A percentile compares a stretch with the other conserved stretches of the same genome.
phyloP scores from a whole-genome alignment of 2,329 filamentous ascomycete genomes.

The Mycocentrospora acerina region DNA sequence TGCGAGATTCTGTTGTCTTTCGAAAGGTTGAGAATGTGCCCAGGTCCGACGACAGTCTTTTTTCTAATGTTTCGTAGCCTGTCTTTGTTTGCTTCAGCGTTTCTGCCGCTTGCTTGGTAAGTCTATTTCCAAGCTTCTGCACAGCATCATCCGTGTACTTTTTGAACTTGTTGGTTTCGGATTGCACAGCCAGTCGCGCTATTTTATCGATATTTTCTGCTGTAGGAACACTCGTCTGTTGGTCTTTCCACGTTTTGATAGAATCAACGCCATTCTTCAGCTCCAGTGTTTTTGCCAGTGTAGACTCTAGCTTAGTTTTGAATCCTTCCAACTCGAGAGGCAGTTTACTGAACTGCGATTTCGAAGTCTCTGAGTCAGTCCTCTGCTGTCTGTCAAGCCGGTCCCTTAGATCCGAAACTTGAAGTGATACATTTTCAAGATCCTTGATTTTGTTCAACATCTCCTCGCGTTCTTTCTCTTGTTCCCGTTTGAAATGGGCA shows the following conservation, averaged over 20 bases:
- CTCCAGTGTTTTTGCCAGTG: not conserved
- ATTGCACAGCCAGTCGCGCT: no score
- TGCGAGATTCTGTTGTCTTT: not conserved
- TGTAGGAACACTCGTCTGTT: not conserved
- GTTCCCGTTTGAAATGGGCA: not conserved
- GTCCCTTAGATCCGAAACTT: not conserved
- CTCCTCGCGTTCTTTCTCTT: not conserved
- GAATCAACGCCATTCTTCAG: not conserved
- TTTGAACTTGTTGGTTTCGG: not conserved
- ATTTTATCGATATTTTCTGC: not conserved
- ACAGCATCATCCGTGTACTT: not conserved
- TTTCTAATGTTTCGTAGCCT: not conserved
- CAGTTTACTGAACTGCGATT: not conserved
- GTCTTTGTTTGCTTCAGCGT: not conserved
- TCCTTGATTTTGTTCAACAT: not conserved
- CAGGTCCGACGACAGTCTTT: not conserved
- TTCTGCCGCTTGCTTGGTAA: not conserved
- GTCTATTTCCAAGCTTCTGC: not conserved
- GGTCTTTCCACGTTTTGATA: slow-evolving; percentile 2
- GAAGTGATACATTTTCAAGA: not conserved
- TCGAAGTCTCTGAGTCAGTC: not conserved
- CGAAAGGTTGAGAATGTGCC: not conserved
- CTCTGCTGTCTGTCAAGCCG: not conserved
- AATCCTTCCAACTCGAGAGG: not conserved
- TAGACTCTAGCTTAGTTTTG: not conserved